Conservation (phyloP, 306 rosid genomes). For the Corylus americana region DNA sequence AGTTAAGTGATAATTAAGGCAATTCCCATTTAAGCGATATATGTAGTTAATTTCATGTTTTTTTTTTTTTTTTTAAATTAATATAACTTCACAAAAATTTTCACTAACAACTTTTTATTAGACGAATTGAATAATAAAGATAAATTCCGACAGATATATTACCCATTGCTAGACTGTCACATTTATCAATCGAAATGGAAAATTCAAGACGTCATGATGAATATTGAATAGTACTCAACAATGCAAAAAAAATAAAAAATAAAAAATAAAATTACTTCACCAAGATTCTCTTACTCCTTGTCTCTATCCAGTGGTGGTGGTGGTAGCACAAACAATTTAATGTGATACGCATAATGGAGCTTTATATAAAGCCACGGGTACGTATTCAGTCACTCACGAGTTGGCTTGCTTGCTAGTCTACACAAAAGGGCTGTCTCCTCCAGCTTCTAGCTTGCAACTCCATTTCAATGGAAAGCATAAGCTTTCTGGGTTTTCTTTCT, state of each 20-base stretch:
- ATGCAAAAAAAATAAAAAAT: not conserved
- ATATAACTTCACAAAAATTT: too few species aligned
- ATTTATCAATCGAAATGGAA: not conserved
- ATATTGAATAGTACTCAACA: not conserved
- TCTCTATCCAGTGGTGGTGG: not conserved
- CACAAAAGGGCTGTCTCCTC: not conserved
- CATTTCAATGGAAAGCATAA: conserved; percentile 38
- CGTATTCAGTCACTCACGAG: conserved; percentile 9
- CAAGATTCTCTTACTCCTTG: not conserved
- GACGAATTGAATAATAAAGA: too few species aligned
- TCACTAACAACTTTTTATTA: too few species aligned
- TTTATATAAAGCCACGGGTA: conserved; percentile 25
- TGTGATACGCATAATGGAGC: conserved; percentile 8
- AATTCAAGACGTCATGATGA: not conserved
- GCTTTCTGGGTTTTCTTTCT: conserved; percentile 13
- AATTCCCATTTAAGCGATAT: too few species aligned
- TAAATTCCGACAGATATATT: too few species aligned
- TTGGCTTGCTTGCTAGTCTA: not conserved
- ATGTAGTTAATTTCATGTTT: too few species aligned
- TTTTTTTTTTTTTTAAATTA: too few species aligned
- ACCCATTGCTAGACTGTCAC: not conserved
- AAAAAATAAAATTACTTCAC: not conserved
- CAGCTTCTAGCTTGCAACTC: not conserved
- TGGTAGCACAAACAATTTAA: conserved; percentile 24
- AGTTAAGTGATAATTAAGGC: too few species aligned